A percentile compares a stretch with the other conserved stretches of the same genome.
Evolutionary conservation across 140 eudicot species (phyloP).

Genomic region (Anethum foeniculum): DNA sequence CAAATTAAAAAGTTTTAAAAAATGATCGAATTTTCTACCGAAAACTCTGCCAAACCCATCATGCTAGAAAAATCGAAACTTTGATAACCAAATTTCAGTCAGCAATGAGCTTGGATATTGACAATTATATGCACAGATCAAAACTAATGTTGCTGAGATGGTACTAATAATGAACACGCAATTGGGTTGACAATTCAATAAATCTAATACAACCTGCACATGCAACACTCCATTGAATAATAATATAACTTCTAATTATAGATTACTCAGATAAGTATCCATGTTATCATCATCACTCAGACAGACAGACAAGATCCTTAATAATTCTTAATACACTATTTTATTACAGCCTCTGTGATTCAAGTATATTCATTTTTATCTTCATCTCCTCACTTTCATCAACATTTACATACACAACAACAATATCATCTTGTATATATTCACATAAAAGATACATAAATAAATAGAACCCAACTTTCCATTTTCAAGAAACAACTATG

Average conservation of each 20-base stretch:
- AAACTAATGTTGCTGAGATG: not conserved
- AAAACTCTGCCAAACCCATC: too few species aligned
- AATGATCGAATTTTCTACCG: too few species aligned
- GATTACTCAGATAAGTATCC: not conserved
- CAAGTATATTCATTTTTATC: constrained; percentile 44
- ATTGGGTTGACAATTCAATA: not conserved
- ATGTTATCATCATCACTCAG: not conserved
- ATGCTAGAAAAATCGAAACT: too few species aligned
- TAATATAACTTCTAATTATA: not conserved
- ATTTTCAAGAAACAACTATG: constrained; percentile 22
- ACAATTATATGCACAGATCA: not conserved
- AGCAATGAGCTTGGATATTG: too few species aligned
- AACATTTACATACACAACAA: not conserved
- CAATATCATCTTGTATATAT: not conserved
- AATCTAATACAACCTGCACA: not conserved
- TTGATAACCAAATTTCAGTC: too few species aligned
- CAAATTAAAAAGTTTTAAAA: too few species aligned
- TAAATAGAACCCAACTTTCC: not conserved
- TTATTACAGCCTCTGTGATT: constrained; percentile 22
- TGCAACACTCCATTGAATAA: not conserved
- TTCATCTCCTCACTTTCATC: not conserved
- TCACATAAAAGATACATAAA: not conserved
- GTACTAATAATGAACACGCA: not conserved
- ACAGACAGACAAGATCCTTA: not conserved
- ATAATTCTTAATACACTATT: not conserved